Conservation (phyloP, 306 rosid genomes). For the Senna siamea region DNA sequence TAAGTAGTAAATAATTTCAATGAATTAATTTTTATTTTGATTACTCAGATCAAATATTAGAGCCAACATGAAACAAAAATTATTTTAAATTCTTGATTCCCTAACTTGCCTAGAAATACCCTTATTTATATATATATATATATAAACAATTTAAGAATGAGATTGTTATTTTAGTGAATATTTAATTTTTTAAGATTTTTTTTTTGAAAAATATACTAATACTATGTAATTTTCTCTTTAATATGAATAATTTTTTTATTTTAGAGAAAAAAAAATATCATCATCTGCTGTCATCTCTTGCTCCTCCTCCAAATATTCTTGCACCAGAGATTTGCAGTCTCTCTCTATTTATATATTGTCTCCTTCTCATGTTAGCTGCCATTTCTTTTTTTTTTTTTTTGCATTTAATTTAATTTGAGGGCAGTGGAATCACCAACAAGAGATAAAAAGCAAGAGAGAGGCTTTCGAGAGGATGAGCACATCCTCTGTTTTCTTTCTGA, state of each 20-base stretch:
- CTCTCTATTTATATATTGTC: conserved; percentile 51
- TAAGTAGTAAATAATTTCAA: too few relatives aligned
- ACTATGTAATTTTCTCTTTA: neutral
- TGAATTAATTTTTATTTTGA: too few relatives aligned
- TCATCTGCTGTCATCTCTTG: conserved; percentile 52
- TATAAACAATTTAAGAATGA: too few relatives aligned
- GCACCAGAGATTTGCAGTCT: conserved; percentile 80
- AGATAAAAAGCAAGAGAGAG: conserved; percentile 48
- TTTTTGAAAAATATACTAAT: too few relatives aligned
- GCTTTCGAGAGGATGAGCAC: conserved; percentile 63
- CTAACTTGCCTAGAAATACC: too few relatives aligned
- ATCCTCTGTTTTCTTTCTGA: conserved; percentile 83
- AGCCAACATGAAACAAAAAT: too few relatives aligned
- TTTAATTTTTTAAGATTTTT: too few relatives aligned
- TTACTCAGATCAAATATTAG: too few relatives aligned
- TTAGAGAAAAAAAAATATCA: neutral
- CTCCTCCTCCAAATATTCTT: conserved; percentile 96
- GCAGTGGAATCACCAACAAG: conserved; percentile 80
- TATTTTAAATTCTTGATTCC: too few relatives aligned
- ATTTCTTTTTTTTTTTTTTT: conserved; percentile 63
- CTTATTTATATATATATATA: too few relatives aligned
- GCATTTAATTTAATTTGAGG: conserved; percentile 59
- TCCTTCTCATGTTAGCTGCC: conserved; percentile 62
- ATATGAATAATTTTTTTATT: neutral
- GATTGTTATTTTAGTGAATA: too few relatives aligned